Evolutionary conservation across 345 rosid genomes (phyloP).

Genomic region (Balakata baccata): DNA sequence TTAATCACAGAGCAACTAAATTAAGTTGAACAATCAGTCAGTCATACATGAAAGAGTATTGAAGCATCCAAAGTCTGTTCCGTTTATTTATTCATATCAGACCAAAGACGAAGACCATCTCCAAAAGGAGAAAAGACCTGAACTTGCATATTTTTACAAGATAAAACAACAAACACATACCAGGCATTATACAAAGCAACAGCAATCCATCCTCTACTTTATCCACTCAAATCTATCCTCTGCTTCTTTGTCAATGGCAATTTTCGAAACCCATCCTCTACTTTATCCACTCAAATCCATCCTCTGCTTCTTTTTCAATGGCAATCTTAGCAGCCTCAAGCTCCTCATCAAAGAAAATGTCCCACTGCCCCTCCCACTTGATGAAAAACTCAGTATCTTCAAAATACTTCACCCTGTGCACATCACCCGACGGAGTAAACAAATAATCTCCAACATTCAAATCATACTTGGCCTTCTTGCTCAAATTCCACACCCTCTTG

Average conservation of each 20-base stretch:
- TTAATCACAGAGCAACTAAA: too few relatives aligned
- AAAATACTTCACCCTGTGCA: conserved; percentile 78
- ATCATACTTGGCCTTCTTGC: conserved; percentile 60
- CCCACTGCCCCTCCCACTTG: conserved; percentile 95
- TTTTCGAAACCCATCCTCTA: conserved; percentile 25
- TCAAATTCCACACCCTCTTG: conserved; percentile 83
- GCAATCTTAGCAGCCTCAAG: conserved; percentile 56
- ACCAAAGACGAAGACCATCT: too few relatives aligned
- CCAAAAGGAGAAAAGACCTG: too few relatives aligned
- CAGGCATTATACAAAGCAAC: neutral
- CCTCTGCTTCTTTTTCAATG: conserved; percentile 30
- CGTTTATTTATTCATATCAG: too few relatives aligned
- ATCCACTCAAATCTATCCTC: conserved; percentile 26
- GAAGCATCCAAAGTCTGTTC: too few relatives aligned
- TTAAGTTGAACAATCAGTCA: too few relatives aligned
- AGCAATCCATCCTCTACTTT: neutral
- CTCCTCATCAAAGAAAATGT: conserved; percentile 78
- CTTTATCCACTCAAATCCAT: conserved; percentile 24
- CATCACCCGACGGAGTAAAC: conserved; percentile 77
- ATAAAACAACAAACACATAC: neutral
- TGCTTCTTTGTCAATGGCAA: conserved; percentile 35
- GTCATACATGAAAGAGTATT: too few relatives aligned
- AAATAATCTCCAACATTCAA: conserved; percentile 65
- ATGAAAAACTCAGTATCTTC: conserved; percentile 88
- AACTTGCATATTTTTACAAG: too few relatives aligned